These are phyloP conservation scores for Cerrena zonata DNA, from an alignment of 1,284 basidiomycete species.

Conservation along the genomic window DNA sequence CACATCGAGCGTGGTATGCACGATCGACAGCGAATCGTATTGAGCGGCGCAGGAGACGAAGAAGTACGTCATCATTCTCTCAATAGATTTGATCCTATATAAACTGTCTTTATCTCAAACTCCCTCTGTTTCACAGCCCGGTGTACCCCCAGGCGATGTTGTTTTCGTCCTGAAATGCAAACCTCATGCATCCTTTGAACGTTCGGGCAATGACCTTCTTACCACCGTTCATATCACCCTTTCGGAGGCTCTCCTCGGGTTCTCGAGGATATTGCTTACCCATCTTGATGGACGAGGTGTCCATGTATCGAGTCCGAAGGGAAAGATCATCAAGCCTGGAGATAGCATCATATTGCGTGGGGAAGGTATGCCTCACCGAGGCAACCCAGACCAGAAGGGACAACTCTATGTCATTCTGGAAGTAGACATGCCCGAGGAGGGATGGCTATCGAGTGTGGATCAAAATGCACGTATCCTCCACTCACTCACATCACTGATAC, in stretches of 20 bases:
- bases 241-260: constrained; percentile 88
- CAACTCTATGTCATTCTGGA: constrained; percentile 78
- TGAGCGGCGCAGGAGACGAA: constrained; percentile 87
- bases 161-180: constrained; percentile 74
- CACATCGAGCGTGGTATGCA: constrained; percentile 85
- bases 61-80: constrained; percentile 45
- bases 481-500: neutral
- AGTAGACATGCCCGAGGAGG: constrained; percentile 77
- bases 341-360: constrained; percentile 70
- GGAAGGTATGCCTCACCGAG: constrained; percentile 83
- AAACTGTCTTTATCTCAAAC: constrained; percentile 12
- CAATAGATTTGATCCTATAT: neutral
- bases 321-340: constrained; percentile 71
- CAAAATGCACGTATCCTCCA: constrained; percentile 36
- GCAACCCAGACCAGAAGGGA: constrained; percentile 63
- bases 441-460: constrained; percentile 64
- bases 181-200: constrained; percentile 75
- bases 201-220: constrained; percentile 72
- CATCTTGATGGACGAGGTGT: constrained; percentile 89
- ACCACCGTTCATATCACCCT: constrained; percentile 77
- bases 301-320: constrained; percentile 63
- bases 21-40: constrained; percentile 79
- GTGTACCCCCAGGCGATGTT: constrained; percentile 79
- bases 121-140: no score
- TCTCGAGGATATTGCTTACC: constrained; percentile 79